Evolutionary conservation across 169 alveolate genomes (phyloP).

Genomic region (Perkinsus marinus): DNA sequence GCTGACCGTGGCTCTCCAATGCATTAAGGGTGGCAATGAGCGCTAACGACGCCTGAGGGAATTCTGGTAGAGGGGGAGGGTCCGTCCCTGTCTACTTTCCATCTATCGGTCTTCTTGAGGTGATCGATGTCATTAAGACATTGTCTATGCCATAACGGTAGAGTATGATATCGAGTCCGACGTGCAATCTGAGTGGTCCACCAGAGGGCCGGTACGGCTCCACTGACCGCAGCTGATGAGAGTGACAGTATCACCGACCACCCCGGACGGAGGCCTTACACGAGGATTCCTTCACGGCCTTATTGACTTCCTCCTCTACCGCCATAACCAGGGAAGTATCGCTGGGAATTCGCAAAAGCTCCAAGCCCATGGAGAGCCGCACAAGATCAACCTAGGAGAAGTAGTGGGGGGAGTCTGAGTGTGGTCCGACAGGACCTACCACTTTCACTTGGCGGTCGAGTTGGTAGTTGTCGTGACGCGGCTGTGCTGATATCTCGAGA

Average conservation of each 20-base stretch:
- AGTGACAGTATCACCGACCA: background rate
- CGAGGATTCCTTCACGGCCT: background rate
- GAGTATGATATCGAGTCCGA: background rate
- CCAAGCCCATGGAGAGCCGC: background rate
- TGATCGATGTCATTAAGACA: background rate
- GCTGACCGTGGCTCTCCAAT: background rate
- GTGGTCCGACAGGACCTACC: background rate
- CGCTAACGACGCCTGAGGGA: background rate
- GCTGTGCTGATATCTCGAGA: background rate
- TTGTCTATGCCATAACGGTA: background rate
- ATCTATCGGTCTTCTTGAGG: background rate
- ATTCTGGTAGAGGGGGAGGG: background rate
- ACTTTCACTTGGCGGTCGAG: background rate
- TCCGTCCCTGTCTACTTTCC: background rate
- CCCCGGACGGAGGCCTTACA: background rate
- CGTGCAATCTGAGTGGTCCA: background rate
- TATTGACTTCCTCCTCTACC: background rate
- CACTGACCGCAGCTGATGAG: background rate
- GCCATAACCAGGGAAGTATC: background rate
- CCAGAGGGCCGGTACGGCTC: background rate
- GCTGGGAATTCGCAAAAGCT: background rate
- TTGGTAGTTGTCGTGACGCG: background rate
- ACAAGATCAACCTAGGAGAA: background rate
- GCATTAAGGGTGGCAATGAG: background rate
- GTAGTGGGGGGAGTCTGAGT: background rate